Evolutionary conservation across 1,284 basidiomycete species (phyloP).

Genomic region (Ustilago shanxiensis): DNA sequence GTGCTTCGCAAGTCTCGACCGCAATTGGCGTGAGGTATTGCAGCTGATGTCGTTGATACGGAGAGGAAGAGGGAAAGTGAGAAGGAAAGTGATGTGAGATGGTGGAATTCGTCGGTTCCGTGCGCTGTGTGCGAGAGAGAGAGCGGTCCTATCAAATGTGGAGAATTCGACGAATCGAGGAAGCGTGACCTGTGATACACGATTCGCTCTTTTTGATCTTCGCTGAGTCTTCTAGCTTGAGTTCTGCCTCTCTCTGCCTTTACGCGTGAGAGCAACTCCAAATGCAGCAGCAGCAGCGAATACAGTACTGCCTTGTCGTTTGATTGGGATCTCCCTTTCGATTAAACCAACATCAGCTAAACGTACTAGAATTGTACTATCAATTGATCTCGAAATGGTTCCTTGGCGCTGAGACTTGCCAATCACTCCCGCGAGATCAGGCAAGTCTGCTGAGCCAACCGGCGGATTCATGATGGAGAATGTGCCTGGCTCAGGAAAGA

Average conservation of each 20-base stretch:
- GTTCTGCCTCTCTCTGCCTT: no score
- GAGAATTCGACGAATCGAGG: neutral
- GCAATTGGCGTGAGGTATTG: neutral
- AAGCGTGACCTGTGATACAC: neutral
- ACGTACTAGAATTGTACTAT: no score
- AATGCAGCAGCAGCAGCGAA: neutral
- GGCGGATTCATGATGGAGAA: neutral
- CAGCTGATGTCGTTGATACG: neutral
- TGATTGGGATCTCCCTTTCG: neutral
- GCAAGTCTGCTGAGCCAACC: neutral
- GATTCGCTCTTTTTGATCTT: no score
- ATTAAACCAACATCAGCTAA: neutral
- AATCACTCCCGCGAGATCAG: neutral
- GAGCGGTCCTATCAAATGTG: constrained; percentile 1
- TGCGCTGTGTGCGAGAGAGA: constrained; percentile 8
- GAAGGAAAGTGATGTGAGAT: neutral
- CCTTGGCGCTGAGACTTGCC: no score
- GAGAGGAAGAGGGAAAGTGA: neutral
- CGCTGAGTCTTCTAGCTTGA: no score
- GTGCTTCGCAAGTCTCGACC: neutral
- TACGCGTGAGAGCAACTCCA: neutral
- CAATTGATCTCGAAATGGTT: no score
- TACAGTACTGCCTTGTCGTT: neutral
- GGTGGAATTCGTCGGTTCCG: constrained; percentile 18
- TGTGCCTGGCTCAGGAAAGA: neutral